Evolutionary conservation across 1,284 basidiomycete species (phyloP).

Genomic region (Ganoderma resinaceum): DNA sequence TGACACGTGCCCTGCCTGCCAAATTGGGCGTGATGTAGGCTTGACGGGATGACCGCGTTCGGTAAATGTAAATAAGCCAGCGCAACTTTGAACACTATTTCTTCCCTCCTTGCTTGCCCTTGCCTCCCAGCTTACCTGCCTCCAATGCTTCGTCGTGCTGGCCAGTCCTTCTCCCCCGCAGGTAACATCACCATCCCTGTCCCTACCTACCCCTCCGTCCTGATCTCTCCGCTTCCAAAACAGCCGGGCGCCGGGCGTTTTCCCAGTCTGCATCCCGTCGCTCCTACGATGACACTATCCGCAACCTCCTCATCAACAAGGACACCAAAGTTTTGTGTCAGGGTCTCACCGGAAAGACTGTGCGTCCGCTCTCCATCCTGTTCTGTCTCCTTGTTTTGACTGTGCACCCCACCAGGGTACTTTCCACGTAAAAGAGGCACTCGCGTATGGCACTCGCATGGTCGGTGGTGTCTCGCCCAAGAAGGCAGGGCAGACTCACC

Average conservation of each 20-base stretch:
- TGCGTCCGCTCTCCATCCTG: constrained; percentile 45
- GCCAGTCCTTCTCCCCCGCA: constrained; percentile 58
- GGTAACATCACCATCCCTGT: constrained; percentile 47
- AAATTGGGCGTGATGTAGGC: constrained; percentile 26
- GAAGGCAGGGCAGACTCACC: constrained; percentile 96
- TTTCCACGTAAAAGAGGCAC: constrained; percentile 95
- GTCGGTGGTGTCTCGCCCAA: constrained; percentile 98
- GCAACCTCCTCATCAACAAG: constrained; percentile 92
- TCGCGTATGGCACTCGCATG: constrained; percentile 96
- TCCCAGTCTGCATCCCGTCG: constrained; percentile 75
- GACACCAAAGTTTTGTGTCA: constrained; percentile 96
- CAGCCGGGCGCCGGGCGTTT: constrained; percentile 79
- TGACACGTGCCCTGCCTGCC: constrained; percentile 26
- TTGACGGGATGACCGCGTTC: constrained; percentile 21
- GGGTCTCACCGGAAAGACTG: constrained; percentile 98
- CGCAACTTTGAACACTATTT: constrained; percentile 24
- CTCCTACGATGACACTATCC: constrained; percentile 89
- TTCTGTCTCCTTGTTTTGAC: constrained; percentile 3
- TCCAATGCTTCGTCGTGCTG: constrained; percentile 65
- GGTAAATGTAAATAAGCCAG: constrained; percentile 21
- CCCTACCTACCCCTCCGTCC: constrained; percentile 8
- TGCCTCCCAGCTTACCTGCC: constrained; percentile 7
- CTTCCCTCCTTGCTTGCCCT: constrained; percentile 9
- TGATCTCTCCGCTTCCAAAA: constrained; percentile 24
- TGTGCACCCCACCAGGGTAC: constrained; percentile 73